These are phyloP conservation scores for Venturia pyrina DNA, from an alignment of 2,329 filamentous ascomycete species.

Conservation along the genomic window DNA sequence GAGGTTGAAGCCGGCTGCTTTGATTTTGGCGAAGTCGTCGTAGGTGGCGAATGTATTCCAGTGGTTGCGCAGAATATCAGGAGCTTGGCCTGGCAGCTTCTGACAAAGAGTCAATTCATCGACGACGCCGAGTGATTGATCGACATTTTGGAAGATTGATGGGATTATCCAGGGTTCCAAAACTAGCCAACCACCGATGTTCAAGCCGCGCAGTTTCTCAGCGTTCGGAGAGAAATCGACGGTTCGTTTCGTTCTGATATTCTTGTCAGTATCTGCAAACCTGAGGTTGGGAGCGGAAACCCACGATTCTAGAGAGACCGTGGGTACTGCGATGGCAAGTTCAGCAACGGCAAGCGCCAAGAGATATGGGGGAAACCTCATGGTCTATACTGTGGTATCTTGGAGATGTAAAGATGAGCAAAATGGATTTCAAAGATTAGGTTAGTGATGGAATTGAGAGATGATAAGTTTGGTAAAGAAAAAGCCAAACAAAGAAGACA, in stretches of 20 bases:
- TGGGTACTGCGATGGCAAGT: not conserved
- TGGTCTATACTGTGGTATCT: not conserved
- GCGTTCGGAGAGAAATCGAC: slow-evolving; percentile 38
- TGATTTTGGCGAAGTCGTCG: slow-evolving; percentile 47
- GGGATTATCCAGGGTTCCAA: slow-evolving; percentile 47
- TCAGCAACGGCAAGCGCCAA: not conserved
- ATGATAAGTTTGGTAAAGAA: not conserved
- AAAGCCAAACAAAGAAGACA: not conserved
- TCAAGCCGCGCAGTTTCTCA: slow-evolving; percentile 41
- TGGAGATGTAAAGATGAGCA: not conserved
- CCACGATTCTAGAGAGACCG: not conserved
- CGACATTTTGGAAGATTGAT: slow-evolving; percentile 38
- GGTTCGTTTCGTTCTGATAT: not conserved
- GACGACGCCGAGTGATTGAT: slow-evolving; percentile 27
- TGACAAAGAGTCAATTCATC: slow-evolving; percentile 44
- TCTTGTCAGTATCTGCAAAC: not conserved
- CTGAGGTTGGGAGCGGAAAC: not conserved
- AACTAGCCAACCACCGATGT: slow-evolving; percentile 41
- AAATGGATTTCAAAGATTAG: too few species aligned
- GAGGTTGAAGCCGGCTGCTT: slow-evolving; percentile 46
- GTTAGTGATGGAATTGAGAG: not conserved
- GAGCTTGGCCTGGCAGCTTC: slow-evolving; percentile 35
- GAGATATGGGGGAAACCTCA: not conserved
- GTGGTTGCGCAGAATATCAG: slow-evolving; percentile 35
- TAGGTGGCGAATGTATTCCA: slow-evolving; percentile 42